Conservation (phyloP, 306 rosid genomes). For the Gastrolobium bilobum region DNA sequence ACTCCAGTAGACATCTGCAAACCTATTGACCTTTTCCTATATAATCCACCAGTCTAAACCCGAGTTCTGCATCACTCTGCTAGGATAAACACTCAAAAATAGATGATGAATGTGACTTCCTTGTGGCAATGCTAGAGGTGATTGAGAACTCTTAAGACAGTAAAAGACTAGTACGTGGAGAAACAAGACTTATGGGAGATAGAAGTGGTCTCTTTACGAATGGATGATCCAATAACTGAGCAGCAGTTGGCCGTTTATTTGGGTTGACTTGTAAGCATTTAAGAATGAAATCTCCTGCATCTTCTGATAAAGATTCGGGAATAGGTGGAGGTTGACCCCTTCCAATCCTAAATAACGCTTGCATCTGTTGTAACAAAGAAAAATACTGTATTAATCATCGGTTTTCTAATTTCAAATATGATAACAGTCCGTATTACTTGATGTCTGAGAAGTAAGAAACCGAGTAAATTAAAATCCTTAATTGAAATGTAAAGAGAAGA, state of each 20-base stretch:
- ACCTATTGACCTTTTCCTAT: not conserved
- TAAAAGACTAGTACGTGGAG: constrained; percentile 45
- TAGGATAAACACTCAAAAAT: not conserved
- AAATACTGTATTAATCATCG: not conserved
- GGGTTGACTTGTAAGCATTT: constrained; percentile 62
- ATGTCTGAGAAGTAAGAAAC: not conserved
- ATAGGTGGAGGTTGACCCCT: constrained; percentile 54
- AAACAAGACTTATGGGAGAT: constrained; percentile 53
- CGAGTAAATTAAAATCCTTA: not conserved
- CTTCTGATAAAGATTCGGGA: constrained; percentile 58
- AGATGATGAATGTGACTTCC: not conserved
- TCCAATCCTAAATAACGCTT: constrained; percentile 56
- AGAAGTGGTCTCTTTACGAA: constrained; percentile 60
- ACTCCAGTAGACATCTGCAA: not conserved
- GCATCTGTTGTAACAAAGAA: constrained; percentile 43
- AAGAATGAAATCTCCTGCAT: constrained; percentile 59
- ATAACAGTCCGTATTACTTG: not conserved
- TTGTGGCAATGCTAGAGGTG: not conserved
- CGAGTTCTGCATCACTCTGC: not conserved
- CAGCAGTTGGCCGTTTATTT: constrained; percentile 54
- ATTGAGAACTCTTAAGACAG: constrained; percentile 35
- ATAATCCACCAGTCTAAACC: not conserved
- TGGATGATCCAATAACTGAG: constrained; percentile 58
- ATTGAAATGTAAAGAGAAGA: not conserved
- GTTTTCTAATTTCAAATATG: not conserved